Conservation (phyloP, 2,329 filamentous ascomycete species). For the Fusarium burgessii region DNA sequence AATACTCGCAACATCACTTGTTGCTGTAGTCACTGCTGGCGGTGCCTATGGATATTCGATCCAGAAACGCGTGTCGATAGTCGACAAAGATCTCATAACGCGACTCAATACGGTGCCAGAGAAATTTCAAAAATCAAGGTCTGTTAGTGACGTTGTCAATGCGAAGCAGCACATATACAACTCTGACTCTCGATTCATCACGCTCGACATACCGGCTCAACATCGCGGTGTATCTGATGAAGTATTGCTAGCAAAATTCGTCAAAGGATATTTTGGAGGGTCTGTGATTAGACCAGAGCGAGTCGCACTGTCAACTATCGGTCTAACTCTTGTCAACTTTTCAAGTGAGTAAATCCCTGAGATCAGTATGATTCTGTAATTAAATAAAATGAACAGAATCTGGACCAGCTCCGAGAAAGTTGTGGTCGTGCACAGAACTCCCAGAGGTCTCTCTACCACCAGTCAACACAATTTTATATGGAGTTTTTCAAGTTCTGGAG, state of each 20-base stretch:
- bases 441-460: slow-evolving; percentile 31
- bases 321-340: slow-evolving; percentile 29
- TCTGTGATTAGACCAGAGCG: slow-evolving; percentile 47
- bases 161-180: slow-evolving; percentile 26
- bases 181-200: slow-evolving; percentile 44
- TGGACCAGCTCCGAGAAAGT: neutral
- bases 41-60: slow-evolving; percentile 35
- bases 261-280: slow-evolving; percentile 49
- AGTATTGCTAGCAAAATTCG: slow-evolving; percentile 45
- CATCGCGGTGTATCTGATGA: slow-evolving; percentile 41
- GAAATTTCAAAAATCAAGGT: slow-evolving; percentile 41
- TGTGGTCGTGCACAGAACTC: slow-evolving; percentile 40
- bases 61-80: slow-evolving; percentile 15
- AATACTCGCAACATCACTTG: slow-evolving; percentile 28
- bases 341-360: slow-evolving; percentile 8
- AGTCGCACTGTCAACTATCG: slow-evolving; percentile 22
- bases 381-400: slow-evolving; percentile 14
- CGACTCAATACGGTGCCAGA: slow-evolving; percentile 33
- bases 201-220: slow-evolving; percentile 36
- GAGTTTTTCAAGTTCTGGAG: slow-evolving; percentile 46
- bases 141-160: slow-evolving; percentile 46
- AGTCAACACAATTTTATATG: slow-evolving; percentile 42
- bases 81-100: slow-evolving; percentile 33
- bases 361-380: fast-evolving
- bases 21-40: slow-evolving; percentile 20